phyloP scores from a whole-genome alignment of 306 rosid genomes.

The Pterocarpus santalinus region DNA sequence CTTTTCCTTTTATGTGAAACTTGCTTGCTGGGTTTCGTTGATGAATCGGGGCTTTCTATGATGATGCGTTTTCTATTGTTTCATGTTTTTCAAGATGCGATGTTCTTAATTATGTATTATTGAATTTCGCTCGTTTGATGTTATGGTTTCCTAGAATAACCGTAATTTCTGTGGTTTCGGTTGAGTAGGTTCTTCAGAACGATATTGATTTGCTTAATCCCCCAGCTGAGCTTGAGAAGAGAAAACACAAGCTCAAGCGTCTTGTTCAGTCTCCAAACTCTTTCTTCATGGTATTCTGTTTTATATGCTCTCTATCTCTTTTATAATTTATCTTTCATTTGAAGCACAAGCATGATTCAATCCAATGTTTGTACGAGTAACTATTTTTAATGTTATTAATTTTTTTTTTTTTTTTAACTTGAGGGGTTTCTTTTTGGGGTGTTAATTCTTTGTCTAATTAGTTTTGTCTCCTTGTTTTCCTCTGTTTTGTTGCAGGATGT shows the following conservation, averaged over 20 bases:
- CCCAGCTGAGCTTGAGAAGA: conserved; percentile 62
- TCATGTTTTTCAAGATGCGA: background rate
- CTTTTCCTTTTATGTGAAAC: background rate
- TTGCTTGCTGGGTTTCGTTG: background rate
- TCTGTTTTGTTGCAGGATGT: conserved; percentile 53
- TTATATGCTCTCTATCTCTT: background rate
- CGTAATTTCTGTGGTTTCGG: background rate
- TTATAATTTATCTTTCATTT: background rate
- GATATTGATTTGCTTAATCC: conserved; percentile 66
- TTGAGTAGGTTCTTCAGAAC: conserved; percentile 62
- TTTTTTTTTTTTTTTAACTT: too few species aligned
- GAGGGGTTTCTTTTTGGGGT: background rate
- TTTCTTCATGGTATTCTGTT: conserved; percentile 58
- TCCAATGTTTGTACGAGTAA: background rate
- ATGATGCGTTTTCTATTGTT: background rate
- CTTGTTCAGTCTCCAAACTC: conserved; percentile 67
- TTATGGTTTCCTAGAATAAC: background rate
- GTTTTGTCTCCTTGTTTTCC: background rate
- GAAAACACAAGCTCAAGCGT: conserved; percentile 64
- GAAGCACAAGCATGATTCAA: background rate
- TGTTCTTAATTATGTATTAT: background rate
- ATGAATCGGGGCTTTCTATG: background rate
- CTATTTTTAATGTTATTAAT: too few species aligned
- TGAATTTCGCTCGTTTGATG: background rate
- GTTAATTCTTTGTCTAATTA: background rate